Base-by-base conservation (phyloP, 495 filamentous ascomycete genomes). In the Trichocladium antarcticum region DNA sequence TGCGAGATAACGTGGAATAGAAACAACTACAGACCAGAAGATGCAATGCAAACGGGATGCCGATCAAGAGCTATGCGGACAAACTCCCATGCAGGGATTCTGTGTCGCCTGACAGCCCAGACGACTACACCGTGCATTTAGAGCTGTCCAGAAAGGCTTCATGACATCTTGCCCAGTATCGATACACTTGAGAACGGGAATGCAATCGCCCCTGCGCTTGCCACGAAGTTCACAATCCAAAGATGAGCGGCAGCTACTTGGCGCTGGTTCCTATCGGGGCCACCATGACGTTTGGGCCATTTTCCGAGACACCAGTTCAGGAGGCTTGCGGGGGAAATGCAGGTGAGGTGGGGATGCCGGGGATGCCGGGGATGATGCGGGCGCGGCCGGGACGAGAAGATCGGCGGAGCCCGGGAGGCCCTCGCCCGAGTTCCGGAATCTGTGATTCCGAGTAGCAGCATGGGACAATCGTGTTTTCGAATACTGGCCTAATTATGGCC, bases 21-120 rank as follows among this genome's bases (percentile, higher is more conserved):
- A n/a, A n/a, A n/a, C n/a, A n/a, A n/a, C n/a, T n/a, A n/a, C n/a
- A n/a, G n/a, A n/a, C n/a, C n/a, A n/a, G n/a, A n/a, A n/a, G n/a
- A n/a, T 96, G 84, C 67, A 92, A 98, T 68, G 90, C 86, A 66
- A 95, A 90, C 1, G 90, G 90, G 61, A 89, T 98, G 81, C 88
- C 90, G 5, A 96, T 98, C 70, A 95, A 95, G 65, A 88, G 92
- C 3, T 94, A 84, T 62, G 89, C 92, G 16, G 90, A 98, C 68
- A 96, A 96, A 69, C 80, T 98, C n/a, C n/a, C n/a, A n/a, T n/a
- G n/a, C n/a, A n/a, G n/a, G n/a, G n/a, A n/a, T n/a, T 95, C 79
- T 21, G 92, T 97, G 16, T 92, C 90, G 21, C 92, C 86, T 0
- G 89, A 97, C 14, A 36, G 22, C 35, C 24, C 40, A 24, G 90